Base-by-base conservation (phyloP, 305 asterid genomes). In the Fraxinus paxiana region DNA sequence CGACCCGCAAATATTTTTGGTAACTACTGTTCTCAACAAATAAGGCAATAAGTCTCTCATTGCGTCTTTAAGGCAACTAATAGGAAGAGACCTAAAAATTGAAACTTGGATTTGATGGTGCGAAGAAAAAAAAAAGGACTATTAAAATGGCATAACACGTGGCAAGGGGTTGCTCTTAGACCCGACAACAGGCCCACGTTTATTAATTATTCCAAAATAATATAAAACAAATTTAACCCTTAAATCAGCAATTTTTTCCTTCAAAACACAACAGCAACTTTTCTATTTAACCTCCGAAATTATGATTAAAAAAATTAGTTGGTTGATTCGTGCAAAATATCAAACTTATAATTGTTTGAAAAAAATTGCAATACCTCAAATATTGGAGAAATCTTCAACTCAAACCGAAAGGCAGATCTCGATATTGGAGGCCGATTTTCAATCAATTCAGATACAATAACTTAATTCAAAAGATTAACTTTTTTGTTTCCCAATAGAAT, bases 321-420 rank as follows among this genome's bases (percentile, higher is more conserved):
- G 72, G 6, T 4, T 26, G 17, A 26, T 65, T 65, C 35, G 17
- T 9, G 35, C 73, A 26, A 65, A 65, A 65, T 65, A 26, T 65
- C 73, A 26, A 26, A 65, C 35, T 26, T 65, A 3, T 10, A 65
- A 65, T 65, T 3, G 17, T 65, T 12, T 34, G 6, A 24, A 65
- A 22, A 73, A 30, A 4, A 35, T 70, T 20, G 4, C 17, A 72
- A 38, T 83, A 83, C 86, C 88, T 83, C 69, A 10, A 70, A 26
- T 24, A 24, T 65, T 78, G 48, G 35, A 48, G 26, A 73, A 78
- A 77, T 56, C 79, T 76, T 79, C 61, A 70, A 46, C 34, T 6
- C 80, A 54, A 83, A 74, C n/a, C 69, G 26, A 69, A 71, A 59
- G 71, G 85, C 78, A 78, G 80, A 61, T 71, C 80, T 41, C 28